phyloP scores from a whole-genome alignment of 331 rosid genomes.

The Ulmus americana region DNA sequence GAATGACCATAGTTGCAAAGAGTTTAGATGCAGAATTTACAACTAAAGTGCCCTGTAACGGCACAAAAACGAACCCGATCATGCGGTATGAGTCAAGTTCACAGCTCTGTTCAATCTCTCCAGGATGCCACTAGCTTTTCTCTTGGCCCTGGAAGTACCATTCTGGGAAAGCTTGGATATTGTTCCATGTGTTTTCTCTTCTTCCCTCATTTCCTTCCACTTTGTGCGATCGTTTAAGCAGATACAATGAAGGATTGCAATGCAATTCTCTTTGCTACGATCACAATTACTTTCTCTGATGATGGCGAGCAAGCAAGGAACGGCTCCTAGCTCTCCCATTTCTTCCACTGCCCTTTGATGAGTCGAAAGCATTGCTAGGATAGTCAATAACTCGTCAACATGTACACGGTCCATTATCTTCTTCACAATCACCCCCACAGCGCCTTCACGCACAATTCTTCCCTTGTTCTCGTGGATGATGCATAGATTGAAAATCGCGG shows the following conservation, averaged over 20 bases:
- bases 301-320: slow-evolving; percentile 52
- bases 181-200: slow-evolving; percentile 58
- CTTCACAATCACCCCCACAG: slow-evolving; percentile 48
- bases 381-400: slow-evolving; percentile 67
- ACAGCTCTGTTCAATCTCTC: slow-evolving; percentile 75
- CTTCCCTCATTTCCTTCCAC: slow-evolving; percentile 77
- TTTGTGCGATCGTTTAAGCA: slow-evolving; percentile 61
- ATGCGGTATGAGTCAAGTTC: slow-evolving; percentile 79
- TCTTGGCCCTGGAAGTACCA: slow-evolving; percentile 92
- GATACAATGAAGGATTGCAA: slow-evolving; percentile 61
- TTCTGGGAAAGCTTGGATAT: slow-evolving; percentile 62
- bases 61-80: slow-evolving; percentile 16
- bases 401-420: slow-evolving; percentile 43
- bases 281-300: slow-evolving; percentile 60
- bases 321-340: slow-evolving; percentile 73
- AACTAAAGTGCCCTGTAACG: slow-evolving; percentile 19
- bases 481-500: slow-evolving; percentile 77
- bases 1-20: slow-evolving; percentile 19
- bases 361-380: slow-evolving; percentile 71
- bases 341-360: slow-evolving; percentile 66
- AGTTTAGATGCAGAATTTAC: slow-evolving; percentile 42
- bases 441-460: slow-evolving; percentile 63
- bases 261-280: slow-evolving; percentile 77
- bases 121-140: slow-evolving; percentile 79
- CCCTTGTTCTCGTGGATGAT: slow-evolving; percentile 73